These are phyloP conservation scores for Vishniacozyma victoriae DNA, from an alignment of 768 basidiomycete species.

Conservation along the genomic window DNA sequence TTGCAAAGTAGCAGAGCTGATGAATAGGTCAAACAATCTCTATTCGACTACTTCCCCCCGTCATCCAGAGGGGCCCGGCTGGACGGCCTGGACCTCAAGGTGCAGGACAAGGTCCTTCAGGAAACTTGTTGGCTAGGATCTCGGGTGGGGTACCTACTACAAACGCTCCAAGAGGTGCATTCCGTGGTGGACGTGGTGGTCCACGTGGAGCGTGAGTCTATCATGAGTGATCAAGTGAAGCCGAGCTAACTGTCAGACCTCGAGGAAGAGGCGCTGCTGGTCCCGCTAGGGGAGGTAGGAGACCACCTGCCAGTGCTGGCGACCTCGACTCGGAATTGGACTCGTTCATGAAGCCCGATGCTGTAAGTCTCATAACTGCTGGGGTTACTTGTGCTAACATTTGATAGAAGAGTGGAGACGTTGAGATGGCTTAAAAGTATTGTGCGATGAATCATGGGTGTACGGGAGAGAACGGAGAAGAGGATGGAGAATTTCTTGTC, in stretches of 20 bases:
- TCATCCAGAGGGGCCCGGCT: not conserved
- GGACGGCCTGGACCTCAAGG: conserved; percentile 4
- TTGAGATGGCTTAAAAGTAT: conserved; percentile 19
- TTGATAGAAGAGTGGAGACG: conserved; percentile 6
- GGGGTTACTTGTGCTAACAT: not conserved
- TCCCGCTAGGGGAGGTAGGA: conserved; percentile 38
- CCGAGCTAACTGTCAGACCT: no score
- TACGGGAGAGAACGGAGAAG: no score
- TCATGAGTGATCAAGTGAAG: no score
- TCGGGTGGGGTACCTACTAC: conserved; percentile 13
- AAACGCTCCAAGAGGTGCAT: conserved; percentile 6
- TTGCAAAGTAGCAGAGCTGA: not conserved
- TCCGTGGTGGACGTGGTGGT: conserved; percentile 16
- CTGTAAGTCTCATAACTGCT: conserved; percentile 12
- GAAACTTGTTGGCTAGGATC: conserved; percentile 30
- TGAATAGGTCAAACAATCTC: conserved; percentile 38
- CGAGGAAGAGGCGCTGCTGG: conserved; percentile 45
- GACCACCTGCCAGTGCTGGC: conserved; percentile 63
- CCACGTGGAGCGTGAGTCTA: conserved; percentile 20
- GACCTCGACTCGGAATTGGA: conserved; percentile 86
- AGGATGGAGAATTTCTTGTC: no score
- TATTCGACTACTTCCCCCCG: conserved; percentile 30
- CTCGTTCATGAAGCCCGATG: conserved; percentile 35
- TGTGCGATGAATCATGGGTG: no score
- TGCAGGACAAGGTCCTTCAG: conserved; percentile 3